A percentile compares a stretch with the other conserved stretches of the same genome.
Evolutionary conservation across 345 rosid genomes (phyloP).

Genomic region (Anastatica hierochuntica): DNA sequence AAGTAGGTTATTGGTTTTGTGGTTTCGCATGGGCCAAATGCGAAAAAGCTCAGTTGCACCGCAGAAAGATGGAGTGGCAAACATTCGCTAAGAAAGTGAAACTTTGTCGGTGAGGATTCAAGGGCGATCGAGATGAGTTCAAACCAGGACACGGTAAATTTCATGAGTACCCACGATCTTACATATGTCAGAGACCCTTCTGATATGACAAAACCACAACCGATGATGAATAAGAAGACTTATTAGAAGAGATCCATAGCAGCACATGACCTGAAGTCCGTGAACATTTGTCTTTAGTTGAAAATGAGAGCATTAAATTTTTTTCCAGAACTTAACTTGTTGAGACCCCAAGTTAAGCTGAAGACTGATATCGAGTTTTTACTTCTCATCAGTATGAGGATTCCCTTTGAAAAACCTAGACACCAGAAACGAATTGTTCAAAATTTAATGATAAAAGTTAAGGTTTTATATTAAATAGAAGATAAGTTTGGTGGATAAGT

Average conservation of each 20-base stretch:
- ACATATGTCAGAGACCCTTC: constrained; percentile 62
- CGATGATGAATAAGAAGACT: constrained; percentile 22
- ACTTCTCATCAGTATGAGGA: too few species aligned
- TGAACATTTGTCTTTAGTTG: constrained; percentile 17
- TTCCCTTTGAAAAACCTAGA: too few species aligned
- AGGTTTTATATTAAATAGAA: too few species aligned
- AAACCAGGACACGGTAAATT: constrained; percentile 68
- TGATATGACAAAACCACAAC: constrained; percentile 20
- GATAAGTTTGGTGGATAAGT: too few species aligned
- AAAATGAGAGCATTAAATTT: constrained; percentile 24
- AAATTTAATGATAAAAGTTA: too few species aligned
- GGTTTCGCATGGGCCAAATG: too few species aligned
- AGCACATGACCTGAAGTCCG: constrained; percentile 21
- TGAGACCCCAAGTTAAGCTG: too few species aligned
- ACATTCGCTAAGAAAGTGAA: too few species aligned
- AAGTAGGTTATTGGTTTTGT: too few species aligned
- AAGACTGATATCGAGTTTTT: too few species aligned
- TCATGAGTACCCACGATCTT: constrained; percentile 74
- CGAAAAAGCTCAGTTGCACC: constrained; percentile 71
- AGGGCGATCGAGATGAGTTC: constrained; percentile 67
- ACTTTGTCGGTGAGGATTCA: constrained; percentile 80
- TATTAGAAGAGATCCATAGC: constrained; percentile 14
- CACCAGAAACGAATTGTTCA: too few species aligned
- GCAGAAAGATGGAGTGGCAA: constrained; percentile 67
- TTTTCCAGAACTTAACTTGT: too few species aligned